Conservation (phyloP, 2,329 filamentous ascomycete genomes). For the Xylaria sp. region DNA sequence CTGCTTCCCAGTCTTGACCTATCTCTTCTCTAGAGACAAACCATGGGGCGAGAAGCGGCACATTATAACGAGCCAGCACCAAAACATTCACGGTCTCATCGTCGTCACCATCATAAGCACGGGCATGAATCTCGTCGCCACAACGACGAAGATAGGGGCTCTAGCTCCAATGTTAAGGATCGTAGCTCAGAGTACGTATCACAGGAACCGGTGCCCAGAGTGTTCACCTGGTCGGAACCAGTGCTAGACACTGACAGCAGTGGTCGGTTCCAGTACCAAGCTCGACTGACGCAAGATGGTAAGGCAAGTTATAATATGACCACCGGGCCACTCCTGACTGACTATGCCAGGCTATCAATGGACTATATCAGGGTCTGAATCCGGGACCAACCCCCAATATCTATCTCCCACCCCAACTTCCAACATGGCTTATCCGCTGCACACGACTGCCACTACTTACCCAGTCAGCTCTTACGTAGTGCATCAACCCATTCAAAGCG, state of each 20-base stretch:
- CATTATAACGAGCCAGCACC: not conserved
- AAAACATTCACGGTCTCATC: slow-evolving; percentile 3
- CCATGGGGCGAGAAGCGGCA: slow-evolving; percentile 3
- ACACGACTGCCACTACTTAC: not conserved
- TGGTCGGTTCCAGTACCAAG: slow-evolving; percentile 23
- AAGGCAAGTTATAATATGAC: not conserved
- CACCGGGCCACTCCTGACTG: not conserved
- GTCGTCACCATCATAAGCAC: not conserved
- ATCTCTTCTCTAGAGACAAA: not conserved
- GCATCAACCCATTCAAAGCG: not conserved
- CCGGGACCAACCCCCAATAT: slow-evolving; percentile 17
- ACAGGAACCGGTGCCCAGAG: not conserved
- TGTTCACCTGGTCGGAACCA: slow-evolving; percentile 17
- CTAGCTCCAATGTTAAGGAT: not conserved
- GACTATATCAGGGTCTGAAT: slow-evolving; percentile 11
- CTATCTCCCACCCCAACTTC: not conserved
- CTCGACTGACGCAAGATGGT: slow-evolving; percentile 8
- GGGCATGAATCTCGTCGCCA: not conserved
- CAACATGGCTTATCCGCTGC: not conserved
- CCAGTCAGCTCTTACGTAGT: not conserved
- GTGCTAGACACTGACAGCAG: slow-evolving; percentile 6
- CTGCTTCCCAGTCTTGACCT: not conserved
- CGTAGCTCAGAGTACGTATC: not conserved
- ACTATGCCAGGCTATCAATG: slow-evolving; percentile 2
- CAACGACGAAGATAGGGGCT: not conserved